phyloP scores from a whole-genome alignment of 2,329 filamentous ascomycete genomes.

The Pseudogymnoascus destructans region DNA sequence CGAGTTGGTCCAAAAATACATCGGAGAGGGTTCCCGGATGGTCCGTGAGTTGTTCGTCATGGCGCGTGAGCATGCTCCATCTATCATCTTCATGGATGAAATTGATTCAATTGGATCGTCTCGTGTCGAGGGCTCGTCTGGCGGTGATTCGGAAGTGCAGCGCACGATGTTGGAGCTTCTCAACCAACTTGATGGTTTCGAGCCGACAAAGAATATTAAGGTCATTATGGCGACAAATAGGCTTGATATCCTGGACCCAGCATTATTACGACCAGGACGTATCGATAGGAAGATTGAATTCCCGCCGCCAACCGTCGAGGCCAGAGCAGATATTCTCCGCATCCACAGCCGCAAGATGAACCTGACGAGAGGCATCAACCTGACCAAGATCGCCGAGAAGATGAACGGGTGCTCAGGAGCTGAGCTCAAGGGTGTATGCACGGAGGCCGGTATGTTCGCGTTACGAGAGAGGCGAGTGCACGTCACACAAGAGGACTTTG shows the following conservation, averaged over 20 bases:
- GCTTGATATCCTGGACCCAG: constrained; percentile 91
- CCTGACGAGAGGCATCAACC: constrained; percentile 88
- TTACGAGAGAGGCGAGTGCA: constrained; percentile 90
- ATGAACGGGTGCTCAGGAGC: constrained; percentile 99
- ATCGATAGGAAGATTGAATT: constrained; percentile 99
- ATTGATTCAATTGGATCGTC: constrained; percentile 98
- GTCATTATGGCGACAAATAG: constrained; percentile 99
- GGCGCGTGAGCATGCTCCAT: constrained; percentile 93
- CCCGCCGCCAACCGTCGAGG: constrained; percentile 90
- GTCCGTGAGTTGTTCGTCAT: constrained; percentile 98
- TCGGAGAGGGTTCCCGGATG: constrained; percentile 95
- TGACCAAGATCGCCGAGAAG: constrained; percentile 98
- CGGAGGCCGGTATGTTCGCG: constrained; percentile 96
- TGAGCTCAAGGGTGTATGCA: constrained; percentile 97
- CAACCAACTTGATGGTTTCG: constrained; percentile 97
- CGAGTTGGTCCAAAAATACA: constrained; percentile 97
- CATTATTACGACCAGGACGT: constrained; percentile 84
- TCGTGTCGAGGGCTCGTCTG: constrained; percentile 87
- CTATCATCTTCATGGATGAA: constrained; percentile 99
- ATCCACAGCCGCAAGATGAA: constrained; percentile 99
- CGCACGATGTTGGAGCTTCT: constrained; percentile 96
- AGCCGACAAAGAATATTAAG: constrained; percentile 99
- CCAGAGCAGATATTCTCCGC: constrained; percentile 89
- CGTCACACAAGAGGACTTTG: constrained; percentile 98
- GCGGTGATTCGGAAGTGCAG: constrained; percentile 95